These are phyloP conservation scores for Vachellia collinsii DNA, from an alignment of 306 rosid genomes.

Conservation along the genomic window DNA sequence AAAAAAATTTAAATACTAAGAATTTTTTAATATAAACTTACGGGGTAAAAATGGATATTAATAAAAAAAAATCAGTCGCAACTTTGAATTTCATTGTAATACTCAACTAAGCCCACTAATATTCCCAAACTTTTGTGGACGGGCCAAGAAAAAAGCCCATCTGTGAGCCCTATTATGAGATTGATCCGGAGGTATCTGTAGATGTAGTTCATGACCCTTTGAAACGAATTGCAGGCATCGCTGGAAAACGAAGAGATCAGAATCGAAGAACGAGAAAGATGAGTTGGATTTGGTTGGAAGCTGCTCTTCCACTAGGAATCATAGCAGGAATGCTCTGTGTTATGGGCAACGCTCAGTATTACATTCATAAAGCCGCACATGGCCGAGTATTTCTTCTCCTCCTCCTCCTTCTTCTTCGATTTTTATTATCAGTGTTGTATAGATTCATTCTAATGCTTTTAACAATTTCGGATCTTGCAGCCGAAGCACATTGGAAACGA, in stretches of 20 bases:
- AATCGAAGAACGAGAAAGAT: constrained; percentile 27
- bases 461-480: constrained; percentile 41
- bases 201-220: not conserved
- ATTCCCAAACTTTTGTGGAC: not conserved
- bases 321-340: constrained; percentile 91
- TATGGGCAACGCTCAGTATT: constrained; percentile 88
- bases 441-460: not conserved
- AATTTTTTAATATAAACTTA: no score
- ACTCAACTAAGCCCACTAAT: not conserved
- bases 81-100: not conserved
- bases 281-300: constrained; percentile 49
- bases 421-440: not conserved
- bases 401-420: not conserved
- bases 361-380: constrained; percentile 82
- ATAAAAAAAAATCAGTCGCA: not conserved
- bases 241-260: not conserved
- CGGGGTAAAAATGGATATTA: no score
- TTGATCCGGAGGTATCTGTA: not conserved
- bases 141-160: not conserved
- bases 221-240: not conserved
- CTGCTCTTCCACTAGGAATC: constrained; percentile 80
- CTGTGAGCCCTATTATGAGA: not conserved
- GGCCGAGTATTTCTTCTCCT: constrained; percentile 65
- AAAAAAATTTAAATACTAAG: no score
- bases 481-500: constrained; percentile 94